phyloP scores from a whole-genome alignment of 164 flowering plant species.

The Kingdonia uniflora region DNA sequence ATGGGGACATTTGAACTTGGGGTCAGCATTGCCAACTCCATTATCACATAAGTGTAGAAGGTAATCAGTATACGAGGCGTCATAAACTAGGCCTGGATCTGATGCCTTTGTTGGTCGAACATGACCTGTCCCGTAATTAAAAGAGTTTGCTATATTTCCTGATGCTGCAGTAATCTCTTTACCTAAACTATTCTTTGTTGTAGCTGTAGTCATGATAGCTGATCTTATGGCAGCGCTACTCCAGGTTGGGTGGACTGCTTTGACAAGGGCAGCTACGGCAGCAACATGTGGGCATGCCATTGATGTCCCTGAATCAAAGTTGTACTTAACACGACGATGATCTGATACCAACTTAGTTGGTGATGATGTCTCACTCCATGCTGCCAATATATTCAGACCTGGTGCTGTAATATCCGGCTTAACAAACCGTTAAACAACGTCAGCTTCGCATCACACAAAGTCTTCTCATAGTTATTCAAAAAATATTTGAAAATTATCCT shows the following conservation, averaged over 20 bases:
- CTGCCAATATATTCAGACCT: constrained; percentile 84
- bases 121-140: constrained; percentile 76
- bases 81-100: constrained; percentile 89
- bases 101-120: constrained; percentile 53
- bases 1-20: constrained; percentile 51
- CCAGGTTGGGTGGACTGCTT: constrained; percentile 80
- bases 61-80: constrained; percentile 63
- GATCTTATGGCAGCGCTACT: constrained; percentile 86
- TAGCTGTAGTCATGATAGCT: constrained; percentile 90
- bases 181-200: constrained; percentile 31
- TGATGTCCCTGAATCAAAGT: constrained; percentile 74
- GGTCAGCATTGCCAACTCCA: constrained; percentile 16
- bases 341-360: constrained; percentile 50
- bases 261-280: constrained; percentile 61
- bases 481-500: too few relatives aligned
- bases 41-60: constrained; percentile 49
- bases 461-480: background rate
- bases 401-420: constrained; percentile 95
- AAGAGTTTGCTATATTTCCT: constrained; percentile 47
- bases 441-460: background rate
- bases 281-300: constrained; percentile 92
- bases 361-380: too few relatives aligned
- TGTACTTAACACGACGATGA: constrained; percentile 38
- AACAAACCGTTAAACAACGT: background rate
- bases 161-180: constrained; percentile 30